These are phyloP conservation scores for Rhizophagus sp. DNA, from an alignment of 192 early-diverging fungal genomes.

Conservation along the genomic window DNA sequence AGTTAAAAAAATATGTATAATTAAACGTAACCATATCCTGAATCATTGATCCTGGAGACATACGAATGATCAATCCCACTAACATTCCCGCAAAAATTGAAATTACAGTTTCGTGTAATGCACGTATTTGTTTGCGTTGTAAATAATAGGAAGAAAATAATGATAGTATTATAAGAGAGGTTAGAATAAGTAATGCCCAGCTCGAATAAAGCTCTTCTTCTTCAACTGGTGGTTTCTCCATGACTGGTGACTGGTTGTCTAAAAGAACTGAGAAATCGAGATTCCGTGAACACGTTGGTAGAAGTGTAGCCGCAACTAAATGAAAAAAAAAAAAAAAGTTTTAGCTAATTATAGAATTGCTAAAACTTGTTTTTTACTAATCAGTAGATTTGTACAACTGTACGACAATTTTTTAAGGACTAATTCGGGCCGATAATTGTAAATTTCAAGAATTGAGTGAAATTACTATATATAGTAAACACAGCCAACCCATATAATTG, in stretches of 20 bases:
- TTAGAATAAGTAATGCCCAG: constrained; percentile 85
- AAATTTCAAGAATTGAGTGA: too few relatives aligned
- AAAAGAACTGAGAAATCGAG: background rate
- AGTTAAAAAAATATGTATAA: constrained; percentile 92
- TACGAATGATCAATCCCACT: constrained; percentile 65
- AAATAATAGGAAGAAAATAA: constrained; percentile 89
- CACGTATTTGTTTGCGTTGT: constrained; percentile 81
- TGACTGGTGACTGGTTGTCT: background rate
- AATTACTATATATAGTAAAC: too few relatives aligned
- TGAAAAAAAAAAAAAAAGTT: too few relatives aligned
- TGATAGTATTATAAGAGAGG: constrained; percentile 80
- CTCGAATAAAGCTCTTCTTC: constrained; percentile 75
- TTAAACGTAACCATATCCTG: constrained; percentile 89
- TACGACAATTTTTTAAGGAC: too few relatives aligned
- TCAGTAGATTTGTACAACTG: too few relatives aligned
- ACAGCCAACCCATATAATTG: too few relatives aligned
- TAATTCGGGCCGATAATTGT: too few relatives aligned
- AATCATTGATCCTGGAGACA: constrained; percentile 58
- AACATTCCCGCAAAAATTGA: constrained; percentile 88
- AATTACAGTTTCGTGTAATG: constrained; percentile 93
- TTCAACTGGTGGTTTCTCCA: constrained; percentile 28
- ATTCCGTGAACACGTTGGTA: too few relatives aligned
- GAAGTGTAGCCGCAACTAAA: too few relatives aligned
- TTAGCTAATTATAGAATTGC: too few relatives aligned
- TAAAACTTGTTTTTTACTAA: too few relatives aligned